These are phyloP conservation scores for Corylus avellana DNA, from an alignment of 306 rosid genomes.

Conservation along the genomic window DNA sequence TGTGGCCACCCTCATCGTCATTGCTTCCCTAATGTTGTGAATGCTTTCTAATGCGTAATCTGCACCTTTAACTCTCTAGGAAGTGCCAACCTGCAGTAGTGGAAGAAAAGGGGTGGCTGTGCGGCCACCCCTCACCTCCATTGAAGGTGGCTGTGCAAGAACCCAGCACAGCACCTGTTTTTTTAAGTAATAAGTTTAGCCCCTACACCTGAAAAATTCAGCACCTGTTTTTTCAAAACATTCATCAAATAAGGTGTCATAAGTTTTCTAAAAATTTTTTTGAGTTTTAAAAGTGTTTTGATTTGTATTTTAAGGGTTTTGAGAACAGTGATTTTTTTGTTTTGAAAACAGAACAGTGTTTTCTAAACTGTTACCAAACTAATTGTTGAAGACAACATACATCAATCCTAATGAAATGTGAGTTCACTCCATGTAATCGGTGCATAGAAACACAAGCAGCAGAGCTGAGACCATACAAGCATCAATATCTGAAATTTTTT, in stretches of 20 bases:
- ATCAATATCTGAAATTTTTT: background rate
- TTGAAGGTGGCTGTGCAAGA: too few relatives aligned
- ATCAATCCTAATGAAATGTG: background rate
- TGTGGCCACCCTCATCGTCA: conserved; percentile 1
- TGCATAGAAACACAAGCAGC: background rate
- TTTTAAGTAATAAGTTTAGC: too few relatives aligned
- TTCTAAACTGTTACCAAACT: too few relatives aligned
- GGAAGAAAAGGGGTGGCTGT: background rate
- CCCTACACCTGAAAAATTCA: too few relatives aligned
- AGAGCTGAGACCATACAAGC: background rate
- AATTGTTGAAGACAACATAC: background rate
- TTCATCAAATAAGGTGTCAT: too few relatives aligned
- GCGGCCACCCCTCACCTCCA: too few relatives aligned
- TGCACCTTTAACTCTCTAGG: conserved; percentile 85
- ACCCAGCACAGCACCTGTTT: too few relatives aligned
- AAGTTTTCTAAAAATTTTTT: too few relatives aligned
- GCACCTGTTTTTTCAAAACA: too few relatives aligned
- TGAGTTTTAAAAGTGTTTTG: too few relatives aligned
- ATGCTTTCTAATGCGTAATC: conserved; percentile 92
- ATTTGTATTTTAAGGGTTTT: background rate
- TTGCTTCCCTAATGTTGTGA: conserved; percentile 90
- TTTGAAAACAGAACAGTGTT: too few relatives aligned
- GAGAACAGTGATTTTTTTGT: too few relatives aligned
- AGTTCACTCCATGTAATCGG: background rate
- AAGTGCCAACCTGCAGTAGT: conserved; percentile 65